Evolutionary conservation across 805 yeast species (phyloP).

Genomic region (Peterozyma xylosa): DNA sequence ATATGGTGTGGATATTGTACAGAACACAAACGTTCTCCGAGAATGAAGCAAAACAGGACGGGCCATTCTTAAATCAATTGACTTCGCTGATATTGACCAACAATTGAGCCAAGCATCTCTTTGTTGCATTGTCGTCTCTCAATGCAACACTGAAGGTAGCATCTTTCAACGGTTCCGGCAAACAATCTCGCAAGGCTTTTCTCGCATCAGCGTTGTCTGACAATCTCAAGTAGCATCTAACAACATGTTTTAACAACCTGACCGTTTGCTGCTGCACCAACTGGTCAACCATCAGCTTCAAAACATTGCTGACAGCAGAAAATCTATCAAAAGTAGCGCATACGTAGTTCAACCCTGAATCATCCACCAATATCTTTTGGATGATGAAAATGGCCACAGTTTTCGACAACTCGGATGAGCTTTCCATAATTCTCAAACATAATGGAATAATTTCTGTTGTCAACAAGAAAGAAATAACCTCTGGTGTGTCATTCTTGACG

Average conservation of each 20-base stretch:
- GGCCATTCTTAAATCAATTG: constrained; percentile 1
- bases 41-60: too few species aligned
- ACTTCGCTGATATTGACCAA: constrained; percentile 47
- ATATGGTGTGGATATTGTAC: not conserved
- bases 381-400: constrained; percentile 96
- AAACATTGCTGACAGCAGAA: constrained; percentile 86
- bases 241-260: constrained; percentile 84
- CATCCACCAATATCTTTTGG: constrained; percentile 88
- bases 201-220: constrained; percentile 89
- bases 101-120: constrained; percentile 78
- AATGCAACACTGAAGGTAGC: constrained; percentile 75
- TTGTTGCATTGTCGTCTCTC: constrained; percentile 83
- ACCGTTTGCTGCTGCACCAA: constrained; percentile 70
- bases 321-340: constrained; percentile 95
- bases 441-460: constrained; percentile 97
- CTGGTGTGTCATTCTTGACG: constrained; percentile 93
- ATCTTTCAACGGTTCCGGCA: constrained; percentile 84
- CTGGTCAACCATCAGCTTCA: constrained; percentile 82
- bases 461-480: constrained; percentile 82
- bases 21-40: too few species aligned
- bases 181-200: constrained; percentile 69
- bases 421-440: constrained; percentile 91
- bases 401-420: constrained; percentile 86
- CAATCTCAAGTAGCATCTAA: constrained; percentile 84
- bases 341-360: constrained; percentile 82